Base-by-base conservation (phyloP, 306 rosid species). In the Psophocarpus tetragonolobus region DNA sequence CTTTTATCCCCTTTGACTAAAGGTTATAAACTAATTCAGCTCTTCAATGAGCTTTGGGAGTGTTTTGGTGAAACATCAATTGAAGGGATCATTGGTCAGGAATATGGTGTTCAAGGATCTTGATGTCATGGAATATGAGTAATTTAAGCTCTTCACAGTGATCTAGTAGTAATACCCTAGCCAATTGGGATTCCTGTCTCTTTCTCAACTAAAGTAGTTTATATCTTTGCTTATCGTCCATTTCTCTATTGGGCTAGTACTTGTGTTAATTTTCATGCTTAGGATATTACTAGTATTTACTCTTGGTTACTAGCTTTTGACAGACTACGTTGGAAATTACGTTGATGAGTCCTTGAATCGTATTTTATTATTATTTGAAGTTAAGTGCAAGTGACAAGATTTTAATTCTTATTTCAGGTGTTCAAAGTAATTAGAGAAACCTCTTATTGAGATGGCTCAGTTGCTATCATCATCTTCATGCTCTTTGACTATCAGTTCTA, bases 381-480 rank as follows among this genome's bases (percentile, higher is more conserved):
- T 21, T 24, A 63, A 38, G 24, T 84, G 72, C 32, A 48, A 57
- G 32, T 84, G 47, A 72, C 33, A 2, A 13, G 51, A 42, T 54
- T 71, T 36, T 53, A 35, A 38, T 68, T 81, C 32, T 66, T 77
- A 67, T 73, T 74, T 81, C 90, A 88, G 90, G 87, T 65, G 60
- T 53, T 76, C 27, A 2, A 56, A 47, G 15, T 56, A 78, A 67
- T 71, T 36, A 38, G 44, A 62, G 74, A 73, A 72, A 56, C 56
- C 64, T 21, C 44, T 18, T 3, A 73, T 62, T 64, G 75, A 87
- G 83, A 92, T 92, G 98, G 90, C 97, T 7, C 91, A 92, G 18
- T 82, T 89, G 57, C 86, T 95, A 76, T 91, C 97, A 76, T 91
- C 97, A 60, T 87, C 92, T 76, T 91, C 98, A n/a, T 85, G 85